phyloP scores from a whole-genome alignment of 2,329 filamentous ascomycete species.

The Aspergillus floridensis region DNA sequence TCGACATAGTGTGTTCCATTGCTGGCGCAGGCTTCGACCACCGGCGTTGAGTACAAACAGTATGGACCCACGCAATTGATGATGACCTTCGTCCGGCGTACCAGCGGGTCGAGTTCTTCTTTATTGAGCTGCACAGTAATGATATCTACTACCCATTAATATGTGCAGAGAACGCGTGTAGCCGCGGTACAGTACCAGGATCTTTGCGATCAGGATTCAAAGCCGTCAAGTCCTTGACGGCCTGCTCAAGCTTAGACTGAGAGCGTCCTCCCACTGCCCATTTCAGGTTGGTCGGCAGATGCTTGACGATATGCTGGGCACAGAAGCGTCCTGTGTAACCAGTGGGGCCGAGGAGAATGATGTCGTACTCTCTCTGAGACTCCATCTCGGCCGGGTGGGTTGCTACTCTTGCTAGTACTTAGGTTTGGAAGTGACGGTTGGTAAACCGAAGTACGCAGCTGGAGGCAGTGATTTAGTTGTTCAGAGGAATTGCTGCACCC shows the following conservation, averaged over 20 bases:
- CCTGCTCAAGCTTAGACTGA: constrained; percentile 66
- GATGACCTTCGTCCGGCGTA: constrained; percentile 56
- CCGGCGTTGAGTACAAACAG: constrained; percentile 61
- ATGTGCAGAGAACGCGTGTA: neutral
- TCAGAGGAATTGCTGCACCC: neutral
- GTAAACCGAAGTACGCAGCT: neutral
- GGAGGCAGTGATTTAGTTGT: too few relatives aligned
- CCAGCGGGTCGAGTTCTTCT: constrained; percentile 51
- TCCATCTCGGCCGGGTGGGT: constrained; percentile 33
- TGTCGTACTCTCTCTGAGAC: constrained; percentile 56
- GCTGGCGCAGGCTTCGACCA: constrained; percentile 63
- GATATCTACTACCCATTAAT: constrained; percentile 34
- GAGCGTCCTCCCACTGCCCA: constrained; percentile 89
- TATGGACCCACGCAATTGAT: constrained; percentile 64
- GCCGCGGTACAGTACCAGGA: constrained; percentile 55
- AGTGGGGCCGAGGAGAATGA: constrained; percentile 65
- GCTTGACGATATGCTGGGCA: constrained; percentile 69
- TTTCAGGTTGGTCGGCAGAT: constrained; percentile 71
- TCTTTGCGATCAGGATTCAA: constrained; percentile 67
- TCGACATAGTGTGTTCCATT: constrained; percentile 68
- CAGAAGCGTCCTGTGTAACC: constrained; percentile 82
- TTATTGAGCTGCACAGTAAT: constrained; percentile 49
- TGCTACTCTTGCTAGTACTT: neutral
- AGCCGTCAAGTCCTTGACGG: constrained; percentile 65
- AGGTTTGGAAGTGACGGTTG: neutral